These are phyloP conservation scores for Dactylellina cionopaga DNA, from an alignment of 2,329 filamentous ascomycete genomes.

Conservation along the genomic window DNA sequence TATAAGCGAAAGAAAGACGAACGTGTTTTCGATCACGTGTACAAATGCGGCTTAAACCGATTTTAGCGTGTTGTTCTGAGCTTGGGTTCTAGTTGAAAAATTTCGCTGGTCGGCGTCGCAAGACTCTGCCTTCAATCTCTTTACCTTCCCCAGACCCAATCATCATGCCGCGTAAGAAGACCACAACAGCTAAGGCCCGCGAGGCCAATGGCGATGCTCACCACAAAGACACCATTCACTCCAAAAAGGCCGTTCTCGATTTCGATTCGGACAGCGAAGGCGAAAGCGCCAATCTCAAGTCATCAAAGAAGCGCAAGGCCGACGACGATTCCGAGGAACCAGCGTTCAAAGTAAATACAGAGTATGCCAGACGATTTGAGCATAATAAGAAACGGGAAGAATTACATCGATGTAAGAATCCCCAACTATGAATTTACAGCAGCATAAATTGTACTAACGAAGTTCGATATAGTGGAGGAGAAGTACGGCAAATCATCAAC, in stretches of 20 bases:
- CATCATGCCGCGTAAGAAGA: conserved; percentile 48
- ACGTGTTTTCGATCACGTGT: conserved; percentile 13
- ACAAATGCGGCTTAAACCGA: conserved; percentile 28
- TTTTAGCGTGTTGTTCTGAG: conserved; percentile 14
- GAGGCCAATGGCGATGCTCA: conserved; percentile 34
- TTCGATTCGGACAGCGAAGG: conserved; percentile 42
- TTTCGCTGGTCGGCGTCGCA: conserved; percentile 21
- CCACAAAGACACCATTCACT: conserved; percentile 25
- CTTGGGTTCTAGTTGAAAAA: conserved; percentile 25
- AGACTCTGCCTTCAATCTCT: neutral
- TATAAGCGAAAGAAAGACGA: conserved; percentile 32
- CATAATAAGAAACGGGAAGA: conserved; percentile 98
- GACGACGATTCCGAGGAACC: conserved; percentile 56
- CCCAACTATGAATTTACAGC: conserved; percentile 55
- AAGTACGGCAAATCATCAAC: conserved; percentile 72
- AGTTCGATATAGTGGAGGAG: conserved; percentile 78
- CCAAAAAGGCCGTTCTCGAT: conserved; percentile 34
- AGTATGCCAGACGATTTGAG: conserved; percentile 89
- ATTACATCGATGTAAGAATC: conserved; percentile 69
- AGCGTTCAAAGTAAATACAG: conserved; percentile 83
- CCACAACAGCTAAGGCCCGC: conserved; percentile 43
- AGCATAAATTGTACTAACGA: conserved; percentile 57
- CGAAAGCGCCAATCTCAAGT: conserved; percentile 2
- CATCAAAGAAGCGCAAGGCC: conserved; percentile 45
- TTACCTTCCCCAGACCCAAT: neutral